A percentile compares a stretch with the other conserved stretches of the same genome.
Conservation (phyloP, 129 eudicot genomes). For the Tagetes erecta region DNA sequence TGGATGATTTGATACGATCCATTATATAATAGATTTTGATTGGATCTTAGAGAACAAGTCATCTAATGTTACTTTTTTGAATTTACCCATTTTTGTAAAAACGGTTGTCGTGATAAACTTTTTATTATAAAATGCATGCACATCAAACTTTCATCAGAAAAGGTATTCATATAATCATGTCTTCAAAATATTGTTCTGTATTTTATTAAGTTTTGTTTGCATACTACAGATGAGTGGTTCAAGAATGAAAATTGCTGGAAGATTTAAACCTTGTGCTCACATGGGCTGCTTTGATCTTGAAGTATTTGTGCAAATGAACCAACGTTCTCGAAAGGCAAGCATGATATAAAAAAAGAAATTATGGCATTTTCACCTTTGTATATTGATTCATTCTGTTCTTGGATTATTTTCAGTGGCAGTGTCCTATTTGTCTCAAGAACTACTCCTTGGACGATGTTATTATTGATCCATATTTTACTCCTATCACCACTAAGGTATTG, state of each 20-base stretch:
- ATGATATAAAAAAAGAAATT: background rate
- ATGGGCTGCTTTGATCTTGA: slow-evolving; percentile 99
- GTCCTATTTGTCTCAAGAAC: slow-evolving; percentile 94
- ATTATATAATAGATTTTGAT: background rate
- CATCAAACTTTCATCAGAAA: background rate
- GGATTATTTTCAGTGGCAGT: slow-evolving; percentile 83
- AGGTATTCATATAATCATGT: background rate
- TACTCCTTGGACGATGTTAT: slow-evolving; percentile 83
- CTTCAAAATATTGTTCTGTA: background rate
- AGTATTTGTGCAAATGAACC: slow-evolving; percentile 87
- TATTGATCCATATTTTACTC: slow-evolving; percentile 87
- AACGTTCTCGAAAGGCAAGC: slow-evolving; percentile 94
- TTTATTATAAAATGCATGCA: background rate
- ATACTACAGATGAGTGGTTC: slow-evolving; percentile 89
- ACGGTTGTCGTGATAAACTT: background rate
- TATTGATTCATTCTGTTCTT: slow-evolving; percentile 9
- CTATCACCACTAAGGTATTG: slow-evolving; percentile 72
- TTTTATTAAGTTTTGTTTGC: background rate
- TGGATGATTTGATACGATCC: background rate
- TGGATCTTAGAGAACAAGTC: background rate
- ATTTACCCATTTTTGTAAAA: background rate
- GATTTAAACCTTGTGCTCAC: slow-evolving; percentile 89
- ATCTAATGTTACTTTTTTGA: background rate
- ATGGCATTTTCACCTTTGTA: background rate
- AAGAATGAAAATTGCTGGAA: slow-evolving; percentile 96